Conservation (phyloP, 441 rosid species). For the California macrophylla region DNA sequence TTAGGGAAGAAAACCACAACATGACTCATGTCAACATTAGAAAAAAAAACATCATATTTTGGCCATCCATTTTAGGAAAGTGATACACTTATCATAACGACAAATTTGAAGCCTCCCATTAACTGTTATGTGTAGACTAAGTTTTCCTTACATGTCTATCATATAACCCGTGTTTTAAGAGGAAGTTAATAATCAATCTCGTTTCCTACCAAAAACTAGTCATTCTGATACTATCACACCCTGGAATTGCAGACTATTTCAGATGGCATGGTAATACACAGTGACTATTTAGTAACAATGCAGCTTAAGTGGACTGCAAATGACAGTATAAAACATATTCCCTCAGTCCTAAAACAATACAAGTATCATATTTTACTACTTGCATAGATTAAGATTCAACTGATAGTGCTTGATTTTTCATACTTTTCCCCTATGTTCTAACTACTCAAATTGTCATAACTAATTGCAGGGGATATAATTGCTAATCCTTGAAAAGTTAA, state of each 20-base stretch:
- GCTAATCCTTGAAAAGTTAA: not conserved
- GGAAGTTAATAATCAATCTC: not conserved
- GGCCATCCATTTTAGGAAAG: not conserved
- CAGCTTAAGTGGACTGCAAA: not conserved
- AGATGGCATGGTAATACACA: not conserved
- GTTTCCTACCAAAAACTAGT: not conserved
- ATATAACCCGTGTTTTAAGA: not conserved
- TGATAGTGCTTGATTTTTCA: not conserved
- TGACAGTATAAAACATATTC: not conserved
- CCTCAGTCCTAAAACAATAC: not conserved
- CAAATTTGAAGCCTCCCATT: not conserved
- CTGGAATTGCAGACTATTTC: not conserved
- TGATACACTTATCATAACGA: not conserved
- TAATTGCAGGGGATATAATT: not conserved
- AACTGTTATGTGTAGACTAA: not conserved
- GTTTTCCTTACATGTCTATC: not conserved
- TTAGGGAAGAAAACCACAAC: conserved; percentile 1
- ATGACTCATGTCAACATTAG: not conserved
- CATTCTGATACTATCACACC: not conserved
- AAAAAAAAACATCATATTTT: not conserved
- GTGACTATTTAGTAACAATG: not conserved
- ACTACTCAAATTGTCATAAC: not conserved
- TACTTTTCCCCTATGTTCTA: not conserved
- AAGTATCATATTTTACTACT: not conserved
- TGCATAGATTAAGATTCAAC: not conserved